These are phyloP conservation scores for Capronia epimyces DNA, from an alignment of 2,329 filamentous ascomycete species.

Conservation along the genomic window DNA sequence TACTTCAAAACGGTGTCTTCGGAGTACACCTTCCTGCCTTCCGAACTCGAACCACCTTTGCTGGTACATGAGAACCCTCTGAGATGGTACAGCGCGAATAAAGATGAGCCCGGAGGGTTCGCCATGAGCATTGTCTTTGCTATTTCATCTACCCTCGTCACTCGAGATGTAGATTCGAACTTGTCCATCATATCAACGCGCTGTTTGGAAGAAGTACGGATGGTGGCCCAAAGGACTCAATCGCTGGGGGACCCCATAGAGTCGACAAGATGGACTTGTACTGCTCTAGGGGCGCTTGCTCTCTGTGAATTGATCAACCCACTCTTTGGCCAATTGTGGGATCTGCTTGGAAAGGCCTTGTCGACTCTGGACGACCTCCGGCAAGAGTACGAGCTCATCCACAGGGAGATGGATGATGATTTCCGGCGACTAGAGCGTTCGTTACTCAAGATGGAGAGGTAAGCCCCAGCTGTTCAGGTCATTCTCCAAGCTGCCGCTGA, in stretches of 20 bases:
- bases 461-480: not conserved
- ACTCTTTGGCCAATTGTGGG: slow-evolving; percentile 12
- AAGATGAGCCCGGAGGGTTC: not conserved
- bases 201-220: slow-evolving; percentile 5
- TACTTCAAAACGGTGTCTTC: slow-evolving; percentile 7
- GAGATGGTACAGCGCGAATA: slow-evolving; percentile 11
- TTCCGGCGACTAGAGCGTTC: slow-evolving; percentile 2
- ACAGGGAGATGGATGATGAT: not conserved
- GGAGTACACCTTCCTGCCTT: slow-evolving; percentile 7
- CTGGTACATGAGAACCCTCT: slow-evolving; percentile 13
- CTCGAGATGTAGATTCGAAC: slow-evolving; percentile 11
- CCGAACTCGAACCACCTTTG: not conserved
- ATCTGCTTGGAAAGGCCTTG: slow-evolving; percentile 10
- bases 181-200: slow-evolving; percentile 7
- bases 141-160: slow-evolving; percentile 9
- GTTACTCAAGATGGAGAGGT: slow-evolving; percentile 15
- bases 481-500: not conserved
- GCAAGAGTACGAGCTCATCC: not conserved
- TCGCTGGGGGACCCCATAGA: not conserved
- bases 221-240: not conserved
- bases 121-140: slow-evolving; percentile 14
- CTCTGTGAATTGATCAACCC: slow-evolving; percentile 12
- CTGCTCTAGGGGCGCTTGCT: slow-evolving; percentile 14
- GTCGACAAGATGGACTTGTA: slow-evolving; percentile 6
- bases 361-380: slow-evolving; percentile 14